Conservation (phyloP, 78 protist genomes). For the Protostelium mycophagum region DNA sequence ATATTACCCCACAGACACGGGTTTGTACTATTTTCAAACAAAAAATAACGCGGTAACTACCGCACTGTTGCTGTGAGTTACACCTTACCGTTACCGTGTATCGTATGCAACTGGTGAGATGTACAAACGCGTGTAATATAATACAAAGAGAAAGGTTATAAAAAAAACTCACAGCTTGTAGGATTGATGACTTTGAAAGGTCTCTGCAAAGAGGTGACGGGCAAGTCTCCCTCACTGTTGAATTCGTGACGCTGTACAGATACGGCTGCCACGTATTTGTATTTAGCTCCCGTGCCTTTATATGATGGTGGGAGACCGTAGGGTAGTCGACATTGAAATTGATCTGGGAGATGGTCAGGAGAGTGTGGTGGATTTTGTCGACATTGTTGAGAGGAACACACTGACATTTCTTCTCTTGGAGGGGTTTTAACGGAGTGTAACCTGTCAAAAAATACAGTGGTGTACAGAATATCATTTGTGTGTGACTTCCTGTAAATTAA, state of each 20-base stretch:
- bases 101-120: background rate
- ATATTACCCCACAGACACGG: too few relatives aligned
- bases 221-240: background rate
- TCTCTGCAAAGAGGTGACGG: background rate
- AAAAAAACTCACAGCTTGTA: background rate
- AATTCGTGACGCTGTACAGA: background rate
- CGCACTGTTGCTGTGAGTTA: background rate
- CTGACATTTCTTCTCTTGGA: background rate
- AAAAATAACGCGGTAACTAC: too few relatives aligned
- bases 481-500: background rate
- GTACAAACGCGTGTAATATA: background rate
- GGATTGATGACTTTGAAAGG: background rate
- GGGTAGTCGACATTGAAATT: background rate
- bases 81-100: background rate
- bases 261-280: background rate
- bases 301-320: background rate
- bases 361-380: background rate
- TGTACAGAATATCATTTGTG: background rate
- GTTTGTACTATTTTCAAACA: too few relatives aligned
- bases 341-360: background rate
- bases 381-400: background rate
- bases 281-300: background rate
- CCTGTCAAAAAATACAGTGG: background rate
- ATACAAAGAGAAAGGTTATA: background rate
- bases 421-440: background rate